Percentiles rank a stretch among this genome's conserved stretches.
Conservation (phyloP, 2,329 filamentous ascomycete genomes). For the Colletotrichum filicis region DNA sequence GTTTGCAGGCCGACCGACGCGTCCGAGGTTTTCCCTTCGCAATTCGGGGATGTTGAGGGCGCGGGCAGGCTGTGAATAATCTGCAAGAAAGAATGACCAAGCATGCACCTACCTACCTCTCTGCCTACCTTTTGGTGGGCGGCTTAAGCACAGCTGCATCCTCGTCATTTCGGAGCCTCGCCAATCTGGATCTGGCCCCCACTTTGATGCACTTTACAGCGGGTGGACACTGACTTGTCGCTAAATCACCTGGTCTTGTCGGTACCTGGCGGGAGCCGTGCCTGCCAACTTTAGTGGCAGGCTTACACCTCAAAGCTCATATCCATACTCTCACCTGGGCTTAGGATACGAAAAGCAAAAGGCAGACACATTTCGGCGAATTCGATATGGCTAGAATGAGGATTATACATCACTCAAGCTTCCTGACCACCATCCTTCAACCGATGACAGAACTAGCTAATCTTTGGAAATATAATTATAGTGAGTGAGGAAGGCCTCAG, state of each 20-base stretch:
- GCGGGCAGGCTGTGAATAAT: not conserved
- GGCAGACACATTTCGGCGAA: no score
- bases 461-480: no score
- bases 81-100: not conserved
- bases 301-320: no score
- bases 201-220: constrained; percentile 17
- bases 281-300: rapidly evolving
- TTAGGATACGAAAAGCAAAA: not conserved
- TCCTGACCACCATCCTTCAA: no score
- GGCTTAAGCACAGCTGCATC: constrained; percentile 21
- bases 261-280: not conserved
- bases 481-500: no score
- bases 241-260: not conserved
- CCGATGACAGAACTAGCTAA: no score
- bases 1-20: not conserved
- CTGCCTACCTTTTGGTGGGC: not conserved
- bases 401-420: no score
- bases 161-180: constrained; percentile 25
- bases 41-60: constrained; percentile 7
- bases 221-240: constrained; percentile 10
- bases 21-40: not conserved
- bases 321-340: no score
- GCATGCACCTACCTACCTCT: not conserved
- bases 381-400: no score
- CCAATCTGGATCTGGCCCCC: constrained; percentile 21